Conservation (phyloP, 2,329 filamentous ascomycete species). For the Fusarium napiforme region DNA sequence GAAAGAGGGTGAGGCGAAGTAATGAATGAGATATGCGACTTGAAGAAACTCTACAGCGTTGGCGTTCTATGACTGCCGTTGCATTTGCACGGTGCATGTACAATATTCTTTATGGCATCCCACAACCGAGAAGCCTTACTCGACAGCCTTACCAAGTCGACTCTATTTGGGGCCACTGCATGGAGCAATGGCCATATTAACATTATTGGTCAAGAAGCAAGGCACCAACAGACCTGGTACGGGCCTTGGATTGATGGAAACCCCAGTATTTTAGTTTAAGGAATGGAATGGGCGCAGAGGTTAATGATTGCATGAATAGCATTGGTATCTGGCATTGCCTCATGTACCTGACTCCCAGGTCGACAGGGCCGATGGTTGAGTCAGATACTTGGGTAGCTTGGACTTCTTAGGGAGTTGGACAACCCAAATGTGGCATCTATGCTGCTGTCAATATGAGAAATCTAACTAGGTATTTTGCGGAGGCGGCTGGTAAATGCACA, state of each 20-base stretch:
- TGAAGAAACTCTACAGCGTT: constrained; percentile 22
- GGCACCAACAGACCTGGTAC: constrained; percentile 20
- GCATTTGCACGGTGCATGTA: constrained; percentile 54
- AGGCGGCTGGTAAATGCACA: constrained; percentile 39
- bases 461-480: constrained; percentile 38
- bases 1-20: constrained; percentile 51
- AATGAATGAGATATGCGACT: constrained; percentile 11
- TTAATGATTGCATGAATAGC: constrained; percentile 55
- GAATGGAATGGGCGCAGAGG: constrained; percentile 42
- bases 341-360: constrained; percentile 33
- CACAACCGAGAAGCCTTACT: constrained; percentile 18
- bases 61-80: constrained; percentile 37
- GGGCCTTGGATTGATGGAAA: constrained; percentile 23
- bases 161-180: not conserved
- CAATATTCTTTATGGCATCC: constrained; percentile 47
- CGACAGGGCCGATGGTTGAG: constrained; percentile 29
- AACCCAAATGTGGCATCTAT: constrained; percentile 25
- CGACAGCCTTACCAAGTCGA: constrained; percentile 1
- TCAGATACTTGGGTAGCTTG: constrained; percentile 14
- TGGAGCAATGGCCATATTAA: constrained; percentile 1
- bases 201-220: constrained; percentile 12
- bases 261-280: constrained; percentile 35
- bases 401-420: constrained; percentile 16
- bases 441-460: constrained; percentile 13
- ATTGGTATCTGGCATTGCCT: constrained; percentile 49